Conservation (phyloP, 2,329 filamentous ascomycete genomes). For the Neodidymelliopsis sp. region DNA sequence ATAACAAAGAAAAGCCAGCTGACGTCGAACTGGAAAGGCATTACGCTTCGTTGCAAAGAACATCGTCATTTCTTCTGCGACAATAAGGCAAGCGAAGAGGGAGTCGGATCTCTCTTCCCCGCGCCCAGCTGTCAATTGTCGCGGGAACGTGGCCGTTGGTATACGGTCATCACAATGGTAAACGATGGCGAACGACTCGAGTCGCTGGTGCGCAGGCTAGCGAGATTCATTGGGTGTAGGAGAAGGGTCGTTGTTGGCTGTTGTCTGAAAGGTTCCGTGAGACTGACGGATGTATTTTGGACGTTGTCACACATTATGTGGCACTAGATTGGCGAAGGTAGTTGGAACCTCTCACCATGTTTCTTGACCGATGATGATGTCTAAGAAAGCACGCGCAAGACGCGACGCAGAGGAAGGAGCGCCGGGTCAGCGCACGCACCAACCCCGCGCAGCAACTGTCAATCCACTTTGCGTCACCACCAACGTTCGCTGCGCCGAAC, state of each 20-base stretch:
- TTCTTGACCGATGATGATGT: constrained; percentile 27
- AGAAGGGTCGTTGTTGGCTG: constrained; percentile 18
- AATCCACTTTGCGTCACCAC: constrained; percentile 9
- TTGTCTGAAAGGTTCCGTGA: constrained; percentile 8
- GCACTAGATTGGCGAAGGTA: constrained; percentile 17
- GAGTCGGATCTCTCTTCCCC: constrained; percentile 10
- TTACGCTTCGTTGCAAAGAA: constrained; percentile 17
- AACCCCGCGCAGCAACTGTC: constrained; percentile 16
- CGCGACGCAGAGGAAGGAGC: constrained; percentile 24
- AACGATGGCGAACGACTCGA: constrained; percentile 1
- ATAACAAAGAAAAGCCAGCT: constrained; percentile 20
- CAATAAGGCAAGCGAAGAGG: not conserved
- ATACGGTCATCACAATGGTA: constrained; percentile 14
- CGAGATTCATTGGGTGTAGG: constrained; percentile 10
- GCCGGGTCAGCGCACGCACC: constrained; percentile 24
- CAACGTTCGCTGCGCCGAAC: constrained; percentile 3
- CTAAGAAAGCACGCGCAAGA: constrained; percentile 17
- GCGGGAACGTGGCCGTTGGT: constrained; percentile 4
- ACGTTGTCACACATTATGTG: constrained; percentile 27
- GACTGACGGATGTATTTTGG: constrained; percentile 15
- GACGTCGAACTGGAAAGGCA: constrained; percentile 21
- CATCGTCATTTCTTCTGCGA: not conserved
- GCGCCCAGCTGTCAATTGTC: constrained; percentile 13
- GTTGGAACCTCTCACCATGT: constrained; percentile 24
- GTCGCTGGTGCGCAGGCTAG: constrained; percentile 19